phyloP scores from a whole-genome alignment of 768 basidiomycete genomes.

The Sarcodon aspratus region DNA sequence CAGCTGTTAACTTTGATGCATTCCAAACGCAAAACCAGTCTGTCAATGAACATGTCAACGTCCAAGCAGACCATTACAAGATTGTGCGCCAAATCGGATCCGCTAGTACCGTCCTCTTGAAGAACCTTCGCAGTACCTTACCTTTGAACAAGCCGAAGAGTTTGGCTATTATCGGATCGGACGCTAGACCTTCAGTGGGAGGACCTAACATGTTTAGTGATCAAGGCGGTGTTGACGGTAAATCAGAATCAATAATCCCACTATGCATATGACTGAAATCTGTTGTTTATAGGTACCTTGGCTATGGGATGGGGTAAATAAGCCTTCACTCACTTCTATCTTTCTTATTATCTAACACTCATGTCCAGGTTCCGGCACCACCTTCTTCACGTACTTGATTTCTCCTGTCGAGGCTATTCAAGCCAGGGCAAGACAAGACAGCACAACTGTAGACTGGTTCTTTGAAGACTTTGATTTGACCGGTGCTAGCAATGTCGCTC shows the following conservation, averaged over 20 bases:
- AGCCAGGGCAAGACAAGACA: constrained; percentile 47
- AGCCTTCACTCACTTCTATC: constrained; percentile 28
- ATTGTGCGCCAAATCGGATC: constrained; percentile 66
- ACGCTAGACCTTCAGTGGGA: constrained; percentile 29
- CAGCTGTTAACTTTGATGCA: constrained; percentile 63
- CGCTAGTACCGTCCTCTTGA: constrained; percentile 64
- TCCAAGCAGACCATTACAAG: constrained; percentile 55
- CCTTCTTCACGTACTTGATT: constrained; percentile 68
- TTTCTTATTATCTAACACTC: background rate
- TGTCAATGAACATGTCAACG: constrained; percentile 53
- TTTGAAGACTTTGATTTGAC: constrained; percentile 13
- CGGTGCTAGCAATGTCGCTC: constrained; percentile 8
- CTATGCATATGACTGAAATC: too few species aligned
- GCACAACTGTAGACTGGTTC: constrained; percentile 12
- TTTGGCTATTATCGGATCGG: constrained; percentile 49
- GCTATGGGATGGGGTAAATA: constrained; percentile 75
- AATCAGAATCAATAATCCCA: too few species aligned
- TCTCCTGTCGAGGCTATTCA: constrained; percentile 81
- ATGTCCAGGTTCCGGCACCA: constrained; percentile 30
- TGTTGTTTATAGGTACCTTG: constrained; percentile 26
- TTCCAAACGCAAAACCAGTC: constrained; percentile 38
- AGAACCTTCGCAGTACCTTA: constrained; percentile 49
- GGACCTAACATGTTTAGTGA: constrained; percentile 41
- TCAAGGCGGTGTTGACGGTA: constrained; percentile 32
- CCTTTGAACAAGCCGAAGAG: constrained; percentile 50